A percentile compares a stretch with the other conserved stretches of the same genome.
Conservation (phyloP, 2,329 filamentous ascomycete genomes). For the Penicillium expansum region DNA sequence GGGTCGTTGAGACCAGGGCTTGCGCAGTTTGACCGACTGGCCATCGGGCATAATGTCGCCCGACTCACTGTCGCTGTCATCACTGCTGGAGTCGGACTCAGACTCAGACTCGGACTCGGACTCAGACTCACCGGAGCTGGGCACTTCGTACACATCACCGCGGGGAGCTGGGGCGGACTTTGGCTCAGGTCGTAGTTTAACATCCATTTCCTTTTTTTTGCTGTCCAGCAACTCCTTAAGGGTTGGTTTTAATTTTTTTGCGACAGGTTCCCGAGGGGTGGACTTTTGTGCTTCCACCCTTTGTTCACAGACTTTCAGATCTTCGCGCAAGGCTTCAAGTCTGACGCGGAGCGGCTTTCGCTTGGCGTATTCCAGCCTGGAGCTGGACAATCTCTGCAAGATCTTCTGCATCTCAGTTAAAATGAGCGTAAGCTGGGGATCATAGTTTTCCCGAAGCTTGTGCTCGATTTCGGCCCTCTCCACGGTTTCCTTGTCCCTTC, state of each 20-base stretch:
- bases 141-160: slow-evolving; percentile 1
- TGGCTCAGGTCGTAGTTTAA: background rate
- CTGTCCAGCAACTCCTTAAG: background rate
- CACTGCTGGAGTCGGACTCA: background rate
- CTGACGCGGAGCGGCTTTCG: background rate
- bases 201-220: background rate
- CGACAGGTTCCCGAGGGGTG: background rate
- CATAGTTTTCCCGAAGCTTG: background rate
- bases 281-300: background rate
- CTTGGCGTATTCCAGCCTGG: background rate
- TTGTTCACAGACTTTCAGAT: slow-evolving; percentile 1
- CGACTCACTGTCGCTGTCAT: background rate
- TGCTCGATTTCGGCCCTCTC: background rate
- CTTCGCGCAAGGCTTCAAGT: background rate
- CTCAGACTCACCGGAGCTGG: slow-evolving; percentile 1
- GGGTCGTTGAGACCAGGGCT: background rate
- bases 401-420: background rate
- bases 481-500: background rate
- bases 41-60: slow-evolving; percentile 9
- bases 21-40: background rate
- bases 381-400: background rate
- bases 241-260: background rate
- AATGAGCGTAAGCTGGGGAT: background rate
- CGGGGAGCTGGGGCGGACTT: background rate
- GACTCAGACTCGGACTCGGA: background rate